Base-by-base conservation (phyloP, 2,329 filamentous ascomycete genomes). In the Ascochyta koolunga region DNA sequence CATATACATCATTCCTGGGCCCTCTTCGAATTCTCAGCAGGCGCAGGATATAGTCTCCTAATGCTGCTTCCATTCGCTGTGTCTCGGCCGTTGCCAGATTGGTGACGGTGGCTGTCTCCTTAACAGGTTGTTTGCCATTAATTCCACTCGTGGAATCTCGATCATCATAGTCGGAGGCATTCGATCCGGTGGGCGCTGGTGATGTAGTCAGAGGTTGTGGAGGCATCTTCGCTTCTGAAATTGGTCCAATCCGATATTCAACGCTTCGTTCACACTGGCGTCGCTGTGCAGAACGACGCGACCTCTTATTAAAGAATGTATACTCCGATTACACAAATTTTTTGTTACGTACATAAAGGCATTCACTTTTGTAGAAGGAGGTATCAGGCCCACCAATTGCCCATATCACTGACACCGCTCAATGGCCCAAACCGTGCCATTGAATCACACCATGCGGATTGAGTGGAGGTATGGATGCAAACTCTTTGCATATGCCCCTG, bases 21-120 rank as follows among this genome's bases (percentile, higher is more conserved):
- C 54, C 54, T 13, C 53, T 57, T 2, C 49, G 49, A 16, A 57
- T 41, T 5, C 49, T 35, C 7, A 53, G 13, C 2, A 57, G 21
- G 22, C 54, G 54, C 19, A 57, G 31, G 32, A 57, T 19, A n/a
- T 37, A 43, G 24, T 57, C 40, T 33, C 54, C 54, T 22, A 57
- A 27, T 5, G 36, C 44, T 24, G 49, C 39, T 18, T 57, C 54
- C 31, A 42, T 50, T n/a, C 35, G 43, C 32, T 53, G 54, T 19
- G 49, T 57, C 29, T 57, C 44, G 8, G 42, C 38, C 18, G 54
- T 41, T 11, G 54, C 54, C 24, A 57, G 25, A 35, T 40, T 38
- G 25, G 49, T 48, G 6, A 46, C 44, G 18, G 49, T 44, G 16
- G 39, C 36, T 5, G 54, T 38, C n/a, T 49, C 47, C 43, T 53